A percentile compares a stretch with the other conserved stretches of the same genome.
phyloP scores from a whole-genome alignment of 331 rosid species.

The Malus hybrid region DNA sequence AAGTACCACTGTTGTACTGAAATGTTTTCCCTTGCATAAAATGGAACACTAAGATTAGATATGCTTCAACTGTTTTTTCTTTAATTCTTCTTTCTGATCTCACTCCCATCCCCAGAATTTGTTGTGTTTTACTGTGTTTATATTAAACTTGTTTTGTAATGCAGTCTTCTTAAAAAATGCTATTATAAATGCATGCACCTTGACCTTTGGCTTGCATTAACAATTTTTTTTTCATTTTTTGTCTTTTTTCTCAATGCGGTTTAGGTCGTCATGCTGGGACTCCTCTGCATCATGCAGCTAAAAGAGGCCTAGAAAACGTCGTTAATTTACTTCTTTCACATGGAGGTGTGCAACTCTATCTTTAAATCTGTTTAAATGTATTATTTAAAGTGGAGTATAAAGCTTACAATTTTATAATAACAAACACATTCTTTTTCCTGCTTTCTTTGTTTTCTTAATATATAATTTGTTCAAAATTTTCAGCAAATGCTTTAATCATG shows the following conservation, averaged over 20 bases:
- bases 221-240: not conserved
- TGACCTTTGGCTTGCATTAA: not conserved
- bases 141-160: not conserved
- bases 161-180: not conserved
- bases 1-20: not conserved
- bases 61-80: not conserved
- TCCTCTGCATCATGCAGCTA: constrained; percentile 96
- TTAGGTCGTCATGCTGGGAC: constrained; percentile 88
- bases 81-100: not conserved
- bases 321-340: constrained; percentile 69
- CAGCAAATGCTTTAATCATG: constrained; percentile 80
- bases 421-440: not conserved
- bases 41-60: not conserved
- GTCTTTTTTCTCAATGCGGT: not conserved
- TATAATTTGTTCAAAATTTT: constrained; percentile 16
- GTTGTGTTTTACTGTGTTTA: not conserved
- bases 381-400: not conserved
- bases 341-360: constrained; percentile 56
- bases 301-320: constrained; percentile 68
- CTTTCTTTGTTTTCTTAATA: not conserved
- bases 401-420: not conserved
- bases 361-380: not conserved
- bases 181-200: not conserved
- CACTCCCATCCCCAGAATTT: not conserved
- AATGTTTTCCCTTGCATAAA: not conserved